phyloP scores from a whole-genome alignment of 2,329 filamentous ascomycete species.

The Atkinsonella texensis region DNA sequence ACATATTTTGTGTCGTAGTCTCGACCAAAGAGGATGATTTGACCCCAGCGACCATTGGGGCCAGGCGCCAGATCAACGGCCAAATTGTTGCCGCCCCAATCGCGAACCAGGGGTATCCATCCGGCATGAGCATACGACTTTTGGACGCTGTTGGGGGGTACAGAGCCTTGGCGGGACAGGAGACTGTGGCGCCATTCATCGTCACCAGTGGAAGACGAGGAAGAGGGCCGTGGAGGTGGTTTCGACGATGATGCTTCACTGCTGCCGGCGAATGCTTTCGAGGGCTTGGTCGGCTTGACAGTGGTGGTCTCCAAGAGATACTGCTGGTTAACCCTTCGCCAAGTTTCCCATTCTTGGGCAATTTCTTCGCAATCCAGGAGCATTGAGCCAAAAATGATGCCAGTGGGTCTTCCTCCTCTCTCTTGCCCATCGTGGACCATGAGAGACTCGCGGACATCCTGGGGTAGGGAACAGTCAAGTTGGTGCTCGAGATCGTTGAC shows the following conservation, averaged over 20 bases:
- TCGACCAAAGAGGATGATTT: constrained; percentile 90
- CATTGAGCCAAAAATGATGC: constrained; percentile 90
- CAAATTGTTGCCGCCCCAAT: constrained; percentile 98
- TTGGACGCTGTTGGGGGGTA: constrained; percentile 76
- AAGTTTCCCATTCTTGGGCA: constrained; percentile 94
- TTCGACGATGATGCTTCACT: constrained; percentile 57
- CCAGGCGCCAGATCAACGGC: constrained; percentile 88
- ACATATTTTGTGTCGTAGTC: constrained; percentile 99
- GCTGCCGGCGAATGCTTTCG: constrained; percentile 59
- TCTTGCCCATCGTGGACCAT: constrained; percentile 95
- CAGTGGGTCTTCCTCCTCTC: constrained; percentile 78
- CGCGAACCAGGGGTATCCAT: constrained; percentile 92
- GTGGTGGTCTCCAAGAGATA: constrained; percentile 55
- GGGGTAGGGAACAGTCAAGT: constrained; percentile 83
- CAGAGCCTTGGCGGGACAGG: constrained; percentile 71
- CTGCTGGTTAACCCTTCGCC: constrained; percentile 86
- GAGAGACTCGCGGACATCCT: constrained; percentile 87
- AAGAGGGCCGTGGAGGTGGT: constrained; percentile 18
- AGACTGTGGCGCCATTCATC: constrained; percentile 74
- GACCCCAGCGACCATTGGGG: constrained; percentile 83
- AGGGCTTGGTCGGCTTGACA: constrained; percentile 49
- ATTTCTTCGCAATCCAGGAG: constrained; percentile 96
- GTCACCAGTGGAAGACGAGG: constrained; percentile 35
- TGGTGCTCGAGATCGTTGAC: constrained; percentile 95
- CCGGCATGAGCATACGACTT: constrained; percentile 86